Evolutionary conservation across 176 grass and related monocot species (phyloP), one percentile per base, ranked within the genome.

Genomic region (Leersia perrieri): DNA sequence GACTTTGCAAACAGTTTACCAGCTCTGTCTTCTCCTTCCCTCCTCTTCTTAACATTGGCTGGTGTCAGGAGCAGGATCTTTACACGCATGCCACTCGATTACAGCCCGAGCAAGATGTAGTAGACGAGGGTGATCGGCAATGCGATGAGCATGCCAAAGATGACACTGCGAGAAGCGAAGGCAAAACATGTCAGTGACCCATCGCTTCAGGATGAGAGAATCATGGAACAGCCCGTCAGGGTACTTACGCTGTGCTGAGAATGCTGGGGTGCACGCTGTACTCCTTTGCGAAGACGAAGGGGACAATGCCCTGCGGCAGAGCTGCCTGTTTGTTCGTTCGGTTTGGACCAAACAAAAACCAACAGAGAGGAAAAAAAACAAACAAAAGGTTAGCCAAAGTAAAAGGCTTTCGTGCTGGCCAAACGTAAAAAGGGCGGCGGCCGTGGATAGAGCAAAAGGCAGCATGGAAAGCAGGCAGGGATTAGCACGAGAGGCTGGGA

Each of bases 231-330:
- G 60, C 76, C 60, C 68, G 27, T 41, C 39, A 41, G 33, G 28
- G 29, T 23, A 86, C 93, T 96, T 82, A 97, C 94, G 91, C 94
- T 7, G 94, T 97, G 89, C 94, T 97, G 67, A 97, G 92, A 73
- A 97, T 97, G 92, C 81, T 85, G 60, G 94, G 94, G 85, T 97
- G 94, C 80, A 97, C 85, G 80, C 86, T 97, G 87, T 97, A 97
- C 94, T 97, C 94, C 80, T 97, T 97, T 32, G 94, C 94, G 75
- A 94, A 97, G 79, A 97, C 92, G 87, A 97, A 97, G 87, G 94
- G 92, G 82, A 97, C 92, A 88, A 97, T 94, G 82, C 92, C 94
- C 90, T 97, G 94, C 28, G 94, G 94, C 70, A 97, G 87, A 22
- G 94, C 94, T 42, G 94, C 91, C 94, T 97, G 90, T 57, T 80